Conservation (phyloP, 192 early-diverging fungal genomes). For the Helicostylum pulchrum region DNA sequence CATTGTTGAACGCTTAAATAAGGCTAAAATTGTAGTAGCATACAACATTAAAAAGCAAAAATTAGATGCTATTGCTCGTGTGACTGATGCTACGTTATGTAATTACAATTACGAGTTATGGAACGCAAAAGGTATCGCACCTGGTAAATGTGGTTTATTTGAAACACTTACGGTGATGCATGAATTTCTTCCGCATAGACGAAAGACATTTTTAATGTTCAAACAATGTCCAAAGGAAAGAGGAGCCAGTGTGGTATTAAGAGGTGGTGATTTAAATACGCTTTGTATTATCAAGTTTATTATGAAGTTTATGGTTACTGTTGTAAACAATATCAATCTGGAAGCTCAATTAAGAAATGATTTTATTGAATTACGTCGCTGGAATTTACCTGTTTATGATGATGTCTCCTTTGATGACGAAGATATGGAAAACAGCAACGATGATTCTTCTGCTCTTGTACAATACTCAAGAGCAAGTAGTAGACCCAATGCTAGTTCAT, state of each 20-base stretch:
- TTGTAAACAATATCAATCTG: conserved; percentile 81
- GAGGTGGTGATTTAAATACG: conserved; percentile 68
- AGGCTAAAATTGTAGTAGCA: conserved; percentile 72
- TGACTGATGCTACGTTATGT: conserved; percentile 80
- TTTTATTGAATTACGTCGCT: conserved; percentile 5
- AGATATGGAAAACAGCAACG: neutral
- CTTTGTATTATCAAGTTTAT: conserved; percentile 82
- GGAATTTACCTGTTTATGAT: neutral
- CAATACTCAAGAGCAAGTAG: neutral
- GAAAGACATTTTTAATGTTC: conserved; percentile 87
- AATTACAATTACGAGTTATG: conserved; percentile 76
- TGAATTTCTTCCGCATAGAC: conserved; percentile 67
- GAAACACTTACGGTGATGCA: conserved; percentile 79
- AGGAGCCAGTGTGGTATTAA: conserved; percentile 84
- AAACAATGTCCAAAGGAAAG: conserved; percentile 75
- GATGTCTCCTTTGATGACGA: neutral
- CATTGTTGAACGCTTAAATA: conserved; percentile 78
- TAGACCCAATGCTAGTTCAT: neutral
- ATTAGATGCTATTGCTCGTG: conserved; percentile 78
- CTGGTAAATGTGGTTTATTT: conserved; percentile 77
- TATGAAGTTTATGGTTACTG: conserved; percentile 76
- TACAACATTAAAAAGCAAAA: conserved; percentile 83
- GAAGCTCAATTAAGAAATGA: conserved; percentile 51
- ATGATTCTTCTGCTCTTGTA: neutral
- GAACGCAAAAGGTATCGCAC: conserved; percentile 46